Percentiles rank a stretch among this genome's conserved stretches.
Evolutionary conservation across 441 rosid species (phyloP).

Genomic region (Pelargonium fulgidum): DNA sequence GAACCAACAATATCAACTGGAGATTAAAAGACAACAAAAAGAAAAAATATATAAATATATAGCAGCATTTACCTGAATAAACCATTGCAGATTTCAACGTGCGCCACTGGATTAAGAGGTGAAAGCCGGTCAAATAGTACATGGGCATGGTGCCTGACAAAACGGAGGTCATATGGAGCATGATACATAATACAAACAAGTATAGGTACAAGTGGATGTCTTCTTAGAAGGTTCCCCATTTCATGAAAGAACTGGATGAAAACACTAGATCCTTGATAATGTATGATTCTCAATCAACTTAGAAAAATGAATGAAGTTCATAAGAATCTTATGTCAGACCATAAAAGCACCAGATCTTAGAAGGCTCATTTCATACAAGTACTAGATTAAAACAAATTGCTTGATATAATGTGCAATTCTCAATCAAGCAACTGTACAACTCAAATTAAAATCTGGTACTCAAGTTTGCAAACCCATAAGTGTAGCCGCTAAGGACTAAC

Average conservation of each 20-base stretch:
- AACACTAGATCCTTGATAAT: neutral
- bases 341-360: neutral
- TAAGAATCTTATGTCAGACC: neutral
- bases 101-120: slow-evolving; percentile 88
- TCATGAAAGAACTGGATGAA: neutral
- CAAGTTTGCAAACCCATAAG: neutral
- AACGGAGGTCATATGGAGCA: slow-evolving; percentile 17
- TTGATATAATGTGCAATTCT: neutral
- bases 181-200: neutral
- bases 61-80: slow-evolving; percentile 56
- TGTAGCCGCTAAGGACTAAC: neutral
- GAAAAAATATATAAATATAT: too few relatives aligned
- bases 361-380: neutral
- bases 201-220: neutral
- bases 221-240: neutral
- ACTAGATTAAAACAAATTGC: neutral
- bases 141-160: slow-evolving; percentile 83
- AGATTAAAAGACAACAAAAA: neutral
- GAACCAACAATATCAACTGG: neutral
- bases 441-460: neutral
- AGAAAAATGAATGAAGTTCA: neutral
- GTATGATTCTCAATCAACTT: neutral
- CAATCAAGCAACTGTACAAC: slow-evolving; percentile 10
- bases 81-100: slow-evolving; percentile 68
- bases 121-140: slow-evolving; percentile 76